A percentile compares a stretch with the other conserved stretches of the same genome.
Conservation (phyloP, 169 alveolate genomes). For the Eimeria brunetti region DNA sequence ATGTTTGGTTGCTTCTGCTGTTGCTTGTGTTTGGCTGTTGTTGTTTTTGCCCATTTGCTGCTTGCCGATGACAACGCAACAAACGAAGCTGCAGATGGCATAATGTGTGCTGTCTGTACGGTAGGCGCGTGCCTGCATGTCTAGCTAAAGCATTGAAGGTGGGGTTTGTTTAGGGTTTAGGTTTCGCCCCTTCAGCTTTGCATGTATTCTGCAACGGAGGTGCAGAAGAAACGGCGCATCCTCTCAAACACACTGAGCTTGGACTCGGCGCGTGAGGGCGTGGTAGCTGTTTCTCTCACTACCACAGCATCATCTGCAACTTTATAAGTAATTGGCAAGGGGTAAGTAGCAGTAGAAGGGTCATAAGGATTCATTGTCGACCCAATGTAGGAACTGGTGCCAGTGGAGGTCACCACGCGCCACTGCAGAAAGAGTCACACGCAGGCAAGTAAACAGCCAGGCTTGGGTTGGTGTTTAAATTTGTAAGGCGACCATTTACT, state of each 20-base stretch:
- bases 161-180: no score
- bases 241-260: conserved; percentile 31
- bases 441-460: background rate
- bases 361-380: conserved; percentile 57
- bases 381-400: conserved; percentile 52
- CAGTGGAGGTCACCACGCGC: conserved; percentile 69
- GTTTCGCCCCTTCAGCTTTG: conserved; percentile 25
- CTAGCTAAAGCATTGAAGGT: background rate
- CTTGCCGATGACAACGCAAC: no score
- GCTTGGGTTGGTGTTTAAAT: background rate
- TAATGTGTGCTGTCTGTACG: background rate
- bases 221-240: conserved; percentile 55
- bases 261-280: conserved; percentile 37
- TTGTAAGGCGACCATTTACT: background rate
- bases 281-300: background rate
- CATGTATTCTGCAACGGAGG: conserved; percentile 71
- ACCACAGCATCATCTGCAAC: conserved; percentile 45
- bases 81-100: no score
- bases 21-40: no score
- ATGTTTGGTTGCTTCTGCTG: background rate
- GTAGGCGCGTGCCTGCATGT: background rate
- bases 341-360: conserved; percentile 54
- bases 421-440: conserved; percentile 17
- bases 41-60: no score
- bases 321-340: conserved; percentile 51